Conservation (phyloP, 2,329 filamentous ascomycete genomes). For the Aspergillus neotritici region DNA sequence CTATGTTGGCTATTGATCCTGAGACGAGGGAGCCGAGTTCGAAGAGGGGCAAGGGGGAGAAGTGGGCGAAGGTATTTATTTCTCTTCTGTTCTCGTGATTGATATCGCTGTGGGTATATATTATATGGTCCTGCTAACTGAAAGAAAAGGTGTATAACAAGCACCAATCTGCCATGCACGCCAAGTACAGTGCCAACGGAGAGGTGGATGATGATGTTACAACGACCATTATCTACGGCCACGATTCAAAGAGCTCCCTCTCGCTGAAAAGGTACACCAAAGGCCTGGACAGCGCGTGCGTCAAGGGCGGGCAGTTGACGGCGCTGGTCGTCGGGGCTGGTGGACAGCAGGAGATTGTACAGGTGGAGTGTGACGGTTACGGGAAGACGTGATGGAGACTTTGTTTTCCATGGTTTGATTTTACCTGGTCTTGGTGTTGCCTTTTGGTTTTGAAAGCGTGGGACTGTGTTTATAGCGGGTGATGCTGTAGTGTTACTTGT, state of each 20-base stretch:
- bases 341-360: slow-evolving; percentile 37
- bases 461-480: no score
- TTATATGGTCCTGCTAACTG: neutral
- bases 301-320: slow-evolving; percentile 67
- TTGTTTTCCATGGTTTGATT: neutral
- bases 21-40: slow-evolving; percentile 54
- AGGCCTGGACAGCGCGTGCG: slow-evolving; percentile 80
- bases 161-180: slow-evolving; percentile 34
- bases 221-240: slow-evolving; percentile 76
- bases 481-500: no score
- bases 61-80: slow-evolving; percentile 58
- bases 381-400: slow-evolving; percentile 9
- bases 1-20: slow-evolving; percentile 75
- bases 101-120: neutral
- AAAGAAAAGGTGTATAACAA: slow-evolving; percentile 46
- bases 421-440: neutral
- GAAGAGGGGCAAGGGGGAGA: slow-evolving; percentile 46
- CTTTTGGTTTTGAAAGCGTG: no score
- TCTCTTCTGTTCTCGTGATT: neutral
- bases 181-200: slow-evolving; percentile 14
- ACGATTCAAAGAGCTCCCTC: slow-evolving; percentile 71
- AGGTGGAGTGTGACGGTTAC: slow-evolving; percentile 39
- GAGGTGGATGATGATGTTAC: slow-evolving; percentile 29
- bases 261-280: slow-evolving; percentile 65
- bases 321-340: slow-evolving; percentile 67